Evolutionary conservation across 2,329 filamentous ascomycete genomes (phyloP).

Genomic region (Epicoccum sorghinum): DNA sequence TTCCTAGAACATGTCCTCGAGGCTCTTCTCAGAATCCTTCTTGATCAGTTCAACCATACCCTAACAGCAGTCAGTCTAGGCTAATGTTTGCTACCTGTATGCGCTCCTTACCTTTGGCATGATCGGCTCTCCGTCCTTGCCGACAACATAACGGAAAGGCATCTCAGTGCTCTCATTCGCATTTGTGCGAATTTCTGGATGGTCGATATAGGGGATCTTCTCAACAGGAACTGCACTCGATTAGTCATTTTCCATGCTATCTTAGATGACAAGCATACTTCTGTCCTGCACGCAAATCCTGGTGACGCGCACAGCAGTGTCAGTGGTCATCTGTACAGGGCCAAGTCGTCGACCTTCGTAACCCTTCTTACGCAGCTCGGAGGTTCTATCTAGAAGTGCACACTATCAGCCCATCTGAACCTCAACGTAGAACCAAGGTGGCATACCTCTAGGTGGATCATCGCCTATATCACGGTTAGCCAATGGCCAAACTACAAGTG

Average conservation of each 20-base stretch:
- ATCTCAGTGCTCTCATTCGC: slow-evolving; percentile 94
- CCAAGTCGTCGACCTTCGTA: slow-evolving; percentile 87
- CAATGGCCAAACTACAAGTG: slow-evolving; percentile 5
- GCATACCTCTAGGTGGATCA: slow-evolving; percentile 86
- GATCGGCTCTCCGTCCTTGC: slow-evolving; percentile 74
- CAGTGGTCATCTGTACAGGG: slow-evolving; percentile 96
- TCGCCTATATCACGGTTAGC: slow-evolving; percentile 67
- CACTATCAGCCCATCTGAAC: slow-evolving; percentile 27
- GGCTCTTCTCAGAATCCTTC: slow-evolving; percentile 89
- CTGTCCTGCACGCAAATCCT: slow-evolving; percentile 85
- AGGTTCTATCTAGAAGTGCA: slow-evolving; percentile 75
- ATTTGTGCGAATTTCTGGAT: slow-evolving; percentile 87
- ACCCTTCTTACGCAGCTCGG: slow-evolving; percentile 92
- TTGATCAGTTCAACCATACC: slow-evolving; percentile 95
- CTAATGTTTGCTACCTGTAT: neutral
- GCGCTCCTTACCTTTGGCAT: slow-evolving; percentile 78
- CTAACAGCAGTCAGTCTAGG: slow-evolving; percentile 52
- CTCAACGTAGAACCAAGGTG: neutral
- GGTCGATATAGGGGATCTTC: slow-evolving; percentile 81
- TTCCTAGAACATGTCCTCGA: slow-evolving; percentile 77
- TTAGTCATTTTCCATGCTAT: slow-evolving; percentile 22
- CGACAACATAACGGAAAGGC: slow-evolving; percentile 95
- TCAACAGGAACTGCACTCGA: slow-evolving; percentile 70
- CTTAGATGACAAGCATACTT: slow-evolving; percentile 60
- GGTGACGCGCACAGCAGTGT: slow-evolving; percentile 94